Conservation (phyloP, 1,284 basidiomycete species). For the Rhodotorula mucilaginosa region DNA sequence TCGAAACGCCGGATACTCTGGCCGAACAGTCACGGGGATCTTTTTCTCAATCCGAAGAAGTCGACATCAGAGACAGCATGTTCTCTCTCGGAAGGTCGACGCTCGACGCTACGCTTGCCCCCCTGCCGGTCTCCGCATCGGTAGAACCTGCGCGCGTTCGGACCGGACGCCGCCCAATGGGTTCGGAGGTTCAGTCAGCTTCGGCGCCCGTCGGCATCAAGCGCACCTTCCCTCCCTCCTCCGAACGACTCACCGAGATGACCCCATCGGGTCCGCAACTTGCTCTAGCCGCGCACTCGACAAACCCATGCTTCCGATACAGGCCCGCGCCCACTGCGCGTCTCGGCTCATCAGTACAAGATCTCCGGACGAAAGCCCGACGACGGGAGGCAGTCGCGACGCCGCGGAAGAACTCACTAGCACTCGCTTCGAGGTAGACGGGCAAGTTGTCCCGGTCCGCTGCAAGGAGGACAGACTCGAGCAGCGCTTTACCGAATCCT, state of each 20-base stretch:
- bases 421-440: slow-evolving; percentile 1
- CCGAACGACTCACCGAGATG: neutral
- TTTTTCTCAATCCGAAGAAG: too few relatives aligned
- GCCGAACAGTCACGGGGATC: too few relatives aligned
- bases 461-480: neutral
- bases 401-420: neutral
- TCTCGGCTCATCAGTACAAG: neutral
- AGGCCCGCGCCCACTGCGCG: neutral
- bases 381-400: neutral
- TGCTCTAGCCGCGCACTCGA: neutral
- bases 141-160: neutral
- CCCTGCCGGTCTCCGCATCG: neutral
- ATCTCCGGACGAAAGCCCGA: neutral
- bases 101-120: neutral
- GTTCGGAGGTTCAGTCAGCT: neutral
- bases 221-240: too few relatives aligned
- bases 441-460: neutral
- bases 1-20: too few relatives aligned
- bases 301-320: neutral
- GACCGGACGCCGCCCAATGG: neutral
- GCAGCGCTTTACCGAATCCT: neutral
- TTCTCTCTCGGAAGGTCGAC: neutral
- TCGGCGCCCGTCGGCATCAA: too few relatives aligned
- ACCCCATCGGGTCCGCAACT: neutral
- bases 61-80: too few relatives aligned